Percentiles rank a stretch among this genome's conserved stretches.
Evolutionary conservation across 495 filamentous ascomycete species (phyloP).

Genomic region (Aspergillus campestris): DNA sequence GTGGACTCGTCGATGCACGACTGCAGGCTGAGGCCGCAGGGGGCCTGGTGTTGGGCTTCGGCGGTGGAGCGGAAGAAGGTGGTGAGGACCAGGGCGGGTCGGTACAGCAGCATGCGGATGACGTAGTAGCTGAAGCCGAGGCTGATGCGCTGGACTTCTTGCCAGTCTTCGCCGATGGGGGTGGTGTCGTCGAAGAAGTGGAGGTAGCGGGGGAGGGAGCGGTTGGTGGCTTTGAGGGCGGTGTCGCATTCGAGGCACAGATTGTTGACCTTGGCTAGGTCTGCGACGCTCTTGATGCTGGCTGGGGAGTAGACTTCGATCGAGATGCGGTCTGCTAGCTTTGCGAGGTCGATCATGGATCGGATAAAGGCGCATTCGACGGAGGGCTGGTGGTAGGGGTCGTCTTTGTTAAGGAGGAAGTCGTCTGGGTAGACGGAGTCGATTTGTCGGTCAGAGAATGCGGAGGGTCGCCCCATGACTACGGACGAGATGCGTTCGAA

Average conservation of each 20-base stretch:
- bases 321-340: slow-evolving; percentile 5
- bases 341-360: slow-evolving; percentile 5
- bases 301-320: slow-evolving; percentile 5
- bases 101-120: slow-evolving; percentile 3
- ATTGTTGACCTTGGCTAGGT: slow-evolving; percentile 2
- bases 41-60: background rate
- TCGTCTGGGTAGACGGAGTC: slow-evolving; percentile 8
- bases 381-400: background rate
- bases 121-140: slow-evolving; percentile 2
- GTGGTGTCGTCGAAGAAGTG: slow-evolving; percentile 7
- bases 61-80: slow-evolving; percentile 3
- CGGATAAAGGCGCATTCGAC: slow-evolving; percentile 4
- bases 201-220: slow-evolving; percentile 2
- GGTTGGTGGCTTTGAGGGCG: slow-evolving; percentile 3
- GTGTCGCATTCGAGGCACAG: slow-evolving; percentile 3
- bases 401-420: background rate
- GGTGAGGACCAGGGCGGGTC: slow-evolving; percentile 6
- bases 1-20: slow-evolving; percentile 6
- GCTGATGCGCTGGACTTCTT: slow-evolving; percentile 8
- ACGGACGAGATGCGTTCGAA: slow-evolving; percentile 8
- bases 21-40: slow-evolving; percentile 1
- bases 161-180: slow-evolving; percentile 4
- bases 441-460: slow-evolving; percentile 5
- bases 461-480: slow-evolving; percentile 5
- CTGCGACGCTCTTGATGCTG: slow-evolving; percentile 1